phyloP scores from a whole-genome alignment of 495 filamentous ascomycete genomes.

The Achaetomiella virescens region DNA sequence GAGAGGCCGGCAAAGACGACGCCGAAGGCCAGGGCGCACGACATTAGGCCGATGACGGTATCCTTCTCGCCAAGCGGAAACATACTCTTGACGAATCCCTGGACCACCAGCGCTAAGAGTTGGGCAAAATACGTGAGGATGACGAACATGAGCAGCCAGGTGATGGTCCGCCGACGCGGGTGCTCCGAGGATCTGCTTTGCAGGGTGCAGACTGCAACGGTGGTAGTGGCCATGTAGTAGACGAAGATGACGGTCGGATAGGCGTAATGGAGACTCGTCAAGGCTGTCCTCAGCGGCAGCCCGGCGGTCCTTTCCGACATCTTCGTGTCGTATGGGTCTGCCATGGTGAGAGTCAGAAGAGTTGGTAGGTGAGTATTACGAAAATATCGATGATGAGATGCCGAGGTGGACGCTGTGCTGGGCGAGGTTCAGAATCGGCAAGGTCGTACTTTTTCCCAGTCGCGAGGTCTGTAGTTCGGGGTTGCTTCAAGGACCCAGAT shows the following conservation, averaged over 20 bases:
- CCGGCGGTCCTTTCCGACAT: slow-evolving; percentile 5
- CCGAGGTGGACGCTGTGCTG: no score
- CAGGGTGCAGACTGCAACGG: slow-evolving; percentile 49
- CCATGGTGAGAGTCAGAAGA: slow-evolving; percentile 12
- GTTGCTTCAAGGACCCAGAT: no score
- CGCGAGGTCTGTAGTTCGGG: no score
- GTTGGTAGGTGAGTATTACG: background rate
- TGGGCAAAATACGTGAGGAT: slow-evolving; percentile 48
- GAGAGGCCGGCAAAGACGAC: slow-evolving; percentile 47
- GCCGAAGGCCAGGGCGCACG: slow-evolving; percentile 50
- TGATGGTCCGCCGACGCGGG: slow-evolving; percentile 40
- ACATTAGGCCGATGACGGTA: slow-evolving; percentile 46
- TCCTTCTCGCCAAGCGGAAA: slow-evolving; percentile 39
- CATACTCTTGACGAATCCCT: slow-evolving; percentile 31
- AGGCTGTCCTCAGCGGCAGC: slow-evolving; percentile 10
- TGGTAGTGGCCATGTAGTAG: slow-evolving; percentile 49
- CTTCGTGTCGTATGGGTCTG: slow-evolving; percentile 13
- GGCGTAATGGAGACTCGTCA: slow-evolving; percentile 45
- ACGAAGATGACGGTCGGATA: slow-evolving; percentile 50
- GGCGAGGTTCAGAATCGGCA: no score
- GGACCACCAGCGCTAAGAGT: slow-evolving; percentile 36
- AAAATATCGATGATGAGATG: background rate
- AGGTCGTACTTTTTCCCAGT: no score
- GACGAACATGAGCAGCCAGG: slow-evolving; percentile 42
- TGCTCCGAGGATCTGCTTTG: slow-evolving; percentile 39